Base-by-base conservation (phyloP, 139 green algal genomes). In the Coelastrella sp. region DNA sequence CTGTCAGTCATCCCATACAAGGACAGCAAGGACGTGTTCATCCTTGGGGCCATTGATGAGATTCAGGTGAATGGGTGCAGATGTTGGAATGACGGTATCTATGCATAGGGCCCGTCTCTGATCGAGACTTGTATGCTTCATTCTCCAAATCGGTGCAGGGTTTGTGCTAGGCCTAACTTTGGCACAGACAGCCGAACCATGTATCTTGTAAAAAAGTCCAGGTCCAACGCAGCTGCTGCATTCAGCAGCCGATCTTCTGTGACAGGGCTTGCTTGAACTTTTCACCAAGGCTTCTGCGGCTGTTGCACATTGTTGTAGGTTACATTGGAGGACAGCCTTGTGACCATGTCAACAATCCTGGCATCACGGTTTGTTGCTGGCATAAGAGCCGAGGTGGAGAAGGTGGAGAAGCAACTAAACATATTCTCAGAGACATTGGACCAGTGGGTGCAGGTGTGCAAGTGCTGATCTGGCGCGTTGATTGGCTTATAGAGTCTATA, bases 261-360 rank as follows among this genome's bases (percentile, higher is more conserved):
- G 32, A 47, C 32, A 47, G 32, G 32, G 32, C 32, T 47, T 47
- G 32, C 32, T 47, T 47, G 32, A 47, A 47, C 32, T 2, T 47
- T 47, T 47, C 32, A 47, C 32, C 32, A 71, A 14, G 64, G 4
- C 16, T 71, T 71, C 13, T 0, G 2, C 3, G 13, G 3, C 11
- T 71, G n/a, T 71, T 71, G 61, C 1, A 0, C 0, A 71, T 78
- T 10, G 58, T 5, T 65, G 17, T 79, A 95, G 90, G 92, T 94
- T 65, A 94, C 93, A 4, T 90, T 98, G 84, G 97, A 98, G 90
- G 97, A 98, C 92, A 95, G 85, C 89, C 95, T 98, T 94, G 94
- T 98, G 23, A 97, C 96, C 76, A 97, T 98, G 96, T 95, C 92
- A 56, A 97, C 96, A 86, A 98, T 98, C 90, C 92, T 96, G 14